phyloP scores from a whole-genome alignment of 345 rosid genomes.

The Pugionium dolabratum region DNA sequence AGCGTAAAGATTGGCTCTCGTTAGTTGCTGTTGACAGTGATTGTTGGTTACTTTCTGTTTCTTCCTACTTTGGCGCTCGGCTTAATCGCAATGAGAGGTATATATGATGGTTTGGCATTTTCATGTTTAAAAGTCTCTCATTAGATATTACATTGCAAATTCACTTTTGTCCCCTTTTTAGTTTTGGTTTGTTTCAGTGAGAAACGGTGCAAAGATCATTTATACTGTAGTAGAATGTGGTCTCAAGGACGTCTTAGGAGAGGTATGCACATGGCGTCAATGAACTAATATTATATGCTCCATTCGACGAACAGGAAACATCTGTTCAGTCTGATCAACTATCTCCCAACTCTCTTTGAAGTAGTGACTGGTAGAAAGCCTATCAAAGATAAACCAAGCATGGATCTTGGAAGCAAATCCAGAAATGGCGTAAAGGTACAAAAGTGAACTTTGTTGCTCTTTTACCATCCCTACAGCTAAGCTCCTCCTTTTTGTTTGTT shows the following conservation, averaged over 20 bases:
- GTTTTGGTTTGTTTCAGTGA: too few species aligned
- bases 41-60: slow-evolving; percentile 78
- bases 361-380: slow-evolving; percentile 62
- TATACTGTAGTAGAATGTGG: too few species aligned
- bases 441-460: neutral
- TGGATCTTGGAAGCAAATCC: slow-evolving; percentile 73
- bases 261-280: too few species aligned
- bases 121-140: neutral
- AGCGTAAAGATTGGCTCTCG: slow-evolving; percentile 78
- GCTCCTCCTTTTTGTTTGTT: neutral
- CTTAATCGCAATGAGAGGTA: slow-evolving; percentile 77
- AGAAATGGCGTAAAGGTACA: slow-evolving; percentile 72
- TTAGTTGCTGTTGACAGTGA: slow-evolving; percentile 84
- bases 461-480: slow-evolving; percentile 2
- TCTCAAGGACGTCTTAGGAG: too few species aligned
- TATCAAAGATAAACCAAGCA: slow-evolving; percentile 56
- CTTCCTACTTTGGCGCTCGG: slow-evolving; percentile 79
- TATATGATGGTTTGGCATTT: neutral
- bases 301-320: slow-evolving; percentile 54
- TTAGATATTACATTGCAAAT: neutral
- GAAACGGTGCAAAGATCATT: too few species aligned
- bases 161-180: too few species aligned
- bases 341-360: slow-evolving; percentile 71
- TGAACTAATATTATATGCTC: neutral
- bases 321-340: slow-evolving; percentile 70